Base-by-base conservation (phyloP, 2,329 filamentous ascomycete species). In the Nectriaceae sp. region DNA sequence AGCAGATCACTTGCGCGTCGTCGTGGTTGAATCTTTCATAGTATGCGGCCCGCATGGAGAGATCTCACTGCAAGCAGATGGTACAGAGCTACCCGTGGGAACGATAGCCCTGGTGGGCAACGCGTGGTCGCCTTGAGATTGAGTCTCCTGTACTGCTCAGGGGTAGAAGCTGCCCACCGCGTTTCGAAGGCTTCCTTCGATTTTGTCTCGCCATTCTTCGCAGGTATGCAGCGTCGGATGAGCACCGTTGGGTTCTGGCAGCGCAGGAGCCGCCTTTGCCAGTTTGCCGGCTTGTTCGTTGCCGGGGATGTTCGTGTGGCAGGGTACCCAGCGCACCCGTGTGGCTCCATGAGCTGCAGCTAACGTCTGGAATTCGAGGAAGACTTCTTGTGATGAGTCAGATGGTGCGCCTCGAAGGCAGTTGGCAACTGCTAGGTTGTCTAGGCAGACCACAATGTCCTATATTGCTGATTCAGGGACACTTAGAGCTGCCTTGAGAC, bases 371-470 rank as follows among this genome's bases (percentile, higher is more conserved):
- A n/a, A n/a, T n/a, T n/a, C n/a, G n/a, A 57, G 46, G 38, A 59
- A 54, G 35, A 47, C 44, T 19, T 44, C 44, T 47, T 57, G 31
- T 20, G 46, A 55, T 19, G 50, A 55, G 46, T 55, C 54, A 8
- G 41, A 47, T 20, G 46, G 44, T 21, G 21, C 47, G 46, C 50
- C 54, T n/a, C 39, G 40, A 8, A 57, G 46, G 45, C 45, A 53
- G 21, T 5, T 40, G 21, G 48, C 42, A 20, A 44, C 53, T 15
- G 47, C 47, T 10, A 50, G 39, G 44, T 55, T 56, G n/a, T 56
- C 54, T 35, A 56, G 53, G 24, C 44, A 56, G 15, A 56, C 45
- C 1, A 42, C 20, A 8, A 58, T 58, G 13, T 41, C 41, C 24
- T 26, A 19, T 18, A 42, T 40, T 26, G 19, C 11, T 39, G 16